phyloP scores from a whole-genome alignment of 176 grass and related monocot genomes.

The Rhynchospora pubera region DNA sequence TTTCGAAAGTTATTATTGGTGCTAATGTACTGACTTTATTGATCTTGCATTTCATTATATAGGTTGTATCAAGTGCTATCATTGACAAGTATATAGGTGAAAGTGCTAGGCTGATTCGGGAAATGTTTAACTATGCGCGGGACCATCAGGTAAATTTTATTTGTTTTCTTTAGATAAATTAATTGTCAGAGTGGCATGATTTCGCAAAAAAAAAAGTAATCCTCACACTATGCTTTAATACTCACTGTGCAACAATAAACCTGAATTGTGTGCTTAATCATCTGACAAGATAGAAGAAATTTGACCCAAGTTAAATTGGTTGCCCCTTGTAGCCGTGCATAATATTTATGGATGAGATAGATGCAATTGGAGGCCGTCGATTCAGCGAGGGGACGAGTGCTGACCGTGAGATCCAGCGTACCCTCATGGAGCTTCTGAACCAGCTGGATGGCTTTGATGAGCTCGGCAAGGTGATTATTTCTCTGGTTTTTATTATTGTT shows the following conservation, averaged over 20 bases:
- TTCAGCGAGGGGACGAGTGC: constrained; percentile 97
- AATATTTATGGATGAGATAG: constrained; percentile 99
- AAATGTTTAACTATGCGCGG: constrained; percentile 91
- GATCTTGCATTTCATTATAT: constrained; percentile 18
- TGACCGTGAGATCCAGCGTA: constrained; percentile 90
- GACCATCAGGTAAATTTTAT: constrained; percentile 69
- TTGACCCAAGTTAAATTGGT: not conserved
- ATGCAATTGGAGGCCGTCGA: constrained; percentile 89
- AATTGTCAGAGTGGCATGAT: not conserved
- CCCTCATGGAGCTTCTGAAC: constrained; percentile 94
- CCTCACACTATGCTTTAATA: not conserved
- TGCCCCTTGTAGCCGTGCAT: constrained; percentile 63
- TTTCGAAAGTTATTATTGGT: not conserved
- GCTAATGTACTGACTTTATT: not conserved
- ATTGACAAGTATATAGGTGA: constrained; percentile 99
- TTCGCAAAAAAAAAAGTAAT: not conserved
- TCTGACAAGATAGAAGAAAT: not conserved
- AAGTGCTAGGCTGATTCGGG: constrained; percentile 91
- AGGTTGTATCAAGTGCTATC: constrained; percentile 94
- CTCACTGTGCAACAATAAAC: not conserved
- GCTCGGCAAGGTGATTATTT: constrained; percentile 68
- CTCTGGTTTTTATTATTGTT: not conserved
- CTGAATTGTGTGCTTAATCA: not conserved
- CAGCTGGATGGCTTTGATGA: constrained; percentile 95
- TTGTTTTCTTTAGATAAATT: constrained; percentile 14